phyloP scores from a whole-genome alignment of 129 eudicot species.

The Artemisia annua region DNA sequence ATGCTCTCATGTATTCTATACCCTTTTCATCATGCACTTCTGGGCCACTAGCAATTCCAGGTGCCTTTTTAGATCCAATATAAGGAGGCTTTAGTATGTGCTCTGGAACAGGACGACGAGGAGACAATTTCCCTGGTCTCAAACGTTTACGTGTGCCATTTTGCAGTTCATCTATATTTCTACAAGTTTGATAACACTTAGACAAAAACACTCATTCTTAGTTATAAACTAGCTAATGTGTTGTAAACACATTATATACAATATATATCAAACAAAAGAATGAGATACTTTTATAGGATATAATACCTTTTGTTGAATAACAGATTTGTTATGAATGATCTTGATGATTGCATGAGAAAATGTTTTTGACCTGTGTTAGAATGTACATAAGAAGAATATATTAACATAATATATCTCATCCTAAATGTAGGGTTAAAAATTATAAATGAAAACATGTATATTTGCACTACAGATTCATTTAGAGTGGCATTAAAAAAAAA shows the following conservation, averaged over 20 bases:
- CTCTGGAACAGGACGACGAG: constrained; percentile 71
- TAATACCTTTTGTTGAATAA: constrained; percentile 67
- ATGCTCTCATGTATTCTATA: constrained; percentile 79
- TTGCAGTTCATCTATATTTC: constrained; percentile 42
- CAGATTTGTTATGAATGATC: constrained; percentile 48
- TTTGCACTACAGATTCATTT: not conserved
- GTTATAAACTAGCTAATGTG: not conserved
- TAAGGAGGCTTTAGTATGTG: constrained; percentile 75
- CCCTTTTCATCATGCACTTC: constrained; percentile 82
- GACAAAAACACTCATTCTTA: not conserved
- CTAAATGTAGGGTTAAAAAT: not conserved
- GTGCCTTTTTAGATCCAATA: constrained; percentile 48
- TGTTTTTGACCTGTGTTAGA: constrained; percentile 47
- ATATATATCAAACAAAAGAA: not conserved
- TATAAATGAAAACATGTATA: not conserved
- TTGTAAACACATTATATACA: not conserved
- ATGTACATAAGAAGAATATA: not conserved
- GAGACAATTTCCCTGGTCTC: constrained; percentile 78
- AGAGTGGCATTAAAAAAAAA: not conserved
- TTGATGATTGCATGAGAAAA: constrained; percentile 49
- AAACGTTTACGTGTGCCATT: constrained; percentile 50
- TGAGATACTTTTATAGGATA: not conserved
- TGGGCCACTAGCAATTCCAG: constrained; percentile 64
- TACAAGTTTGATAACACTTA: constrained; percentile 14
- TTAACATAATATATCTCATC: constrained; percentile 8